These are phyloP conservation scores for Phyllostachys edulis DNA, from an alignment of 176 grass and related monocot genomes.

Conservation along the genomic window DNA sequence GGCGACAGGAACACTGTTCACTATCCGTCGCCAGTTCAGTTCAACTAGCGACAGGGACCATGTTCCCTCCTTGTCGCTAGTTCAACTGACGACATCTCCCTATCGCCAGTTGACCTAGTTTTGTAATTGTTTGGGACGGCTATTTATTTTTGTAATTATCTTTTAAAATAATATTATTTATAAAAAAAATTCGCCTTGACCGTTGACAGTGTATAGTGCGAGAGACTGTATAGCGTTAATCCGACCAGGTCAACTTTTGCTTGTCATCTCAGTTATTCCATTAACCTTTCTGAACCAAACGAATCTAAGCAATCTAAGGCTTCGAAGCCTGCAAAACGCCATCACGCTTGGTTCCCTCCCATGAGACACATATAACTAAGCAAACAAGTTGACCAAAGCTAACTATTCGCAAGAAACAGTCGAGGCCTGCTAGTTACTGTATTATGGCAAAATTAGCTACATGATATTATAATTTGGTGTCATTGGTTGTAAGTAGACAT, in stretches of 20 bases:
- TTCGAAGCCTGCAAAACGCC: background rate
- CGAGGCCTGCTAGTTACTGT: constrained; percentile 1
- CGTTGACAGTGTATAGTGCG: background rate
- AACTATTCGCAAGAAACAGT: background rate
- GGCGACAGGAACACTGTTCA: too few species aligned
- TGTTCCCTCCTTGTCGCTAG: too few species aligned
- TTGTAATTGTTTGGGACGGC: too few species aligned
- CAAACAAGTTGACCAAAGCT: background rate
- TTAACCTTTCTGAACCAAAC: background rate
- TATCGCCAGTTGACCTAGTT: too few species aligned
- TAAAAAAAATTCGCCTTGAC: too few species aligned
- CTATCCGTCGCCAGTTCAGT: too few species aligned
- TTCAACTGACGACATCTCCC: too few species aligned
- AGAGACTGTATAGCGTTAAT: background rate
- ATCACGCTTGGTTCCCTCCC: constrained; percentile 27
- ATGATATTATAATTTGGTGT: too few species aligned
- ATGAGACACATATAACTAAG: constrained; percentile 29
- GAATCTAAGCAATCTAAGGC: background rate
- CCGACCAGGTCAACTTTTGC: constrained; percentile 4
- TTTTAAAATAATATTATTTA: too few species aligned
- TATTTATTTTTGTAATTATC: too few species aligned
- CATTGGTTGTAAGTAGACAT: too few species aligned
- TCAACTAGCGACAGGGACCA: too few species aligned
- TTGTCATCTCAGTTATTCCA: background rate
- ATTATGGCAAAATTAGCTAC: background rate